Evolutionary conservation across 2,329 filamentous ascomycete genomes (phyloP).

Genomic region (Aspergillus tubingensis): DNA sequence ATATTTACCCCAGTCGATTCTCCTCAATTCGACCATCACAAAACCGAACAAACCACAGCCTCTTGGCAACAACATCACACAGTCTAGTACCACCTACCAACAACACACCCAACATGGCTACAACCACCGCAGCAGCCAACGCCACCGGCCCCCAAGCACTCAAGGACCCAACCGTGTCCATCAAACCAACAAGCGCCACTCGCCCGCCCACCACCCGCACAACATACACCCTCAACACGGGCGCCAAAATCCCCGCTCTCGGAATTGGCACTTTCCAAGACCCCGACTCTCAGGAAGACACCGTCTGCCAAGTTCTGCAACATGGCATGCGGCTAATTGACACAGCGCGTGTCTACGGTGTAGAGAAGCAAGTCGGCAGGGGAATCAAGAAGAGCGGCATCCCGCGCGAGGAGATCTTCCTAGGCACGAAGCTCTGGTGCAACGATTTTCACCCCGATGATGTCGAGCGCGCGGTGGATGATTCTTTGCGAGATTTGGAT

Average conservation of each 20-base stretch:
- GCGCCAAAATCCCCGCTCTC: constrained; percentile 58
- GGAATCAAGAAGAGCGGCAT: constrained; percentile 63
- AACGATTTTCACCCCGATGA: constrained; percentile 58
- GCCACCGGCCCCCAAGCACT: not conserved
- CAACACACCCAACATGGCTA: not conserved
- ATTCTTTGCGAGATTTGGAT: constrained; percentile 60
- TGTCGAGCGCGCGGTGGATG: constrained; percentile 60
- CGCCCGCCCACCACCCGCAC: not conserved
- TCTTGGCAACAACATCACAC: too few relatives aligned
- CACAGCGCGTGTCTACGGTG: constrained; percentile 39
- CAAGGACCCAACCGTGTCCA: not conserved
- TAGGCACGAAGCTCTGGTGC: constrained; percentile 64
- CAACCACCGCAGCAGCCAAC: not conserved
- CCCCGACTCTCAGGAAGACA: constrained; percentile 45
- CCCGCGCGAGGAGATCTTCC: constrained; percentile 45
- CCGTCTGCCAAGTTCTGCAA: constrained; percentile 42
- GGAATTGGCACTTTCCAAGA: constrained; percentile 56
- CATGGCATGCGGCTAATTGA: constrained; percentile 42
- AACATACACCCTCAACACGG: constrained; percentile 56
- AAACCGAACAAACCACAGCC: too few relatives aligned
- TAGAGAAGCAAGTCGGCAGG: constrained; percentile 61
- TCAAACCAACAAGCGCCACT: not conserved
- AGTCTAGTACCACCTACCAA: too few relatives aligned
- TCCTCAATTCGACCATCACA: too few relatives aligned
- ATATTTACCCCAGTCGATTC: too few relatives aligned